phyloP scores from a whole-genome alignment of 2,329 filamentous ascomycete genomes.

The Sporothrix protearum region DNA sequence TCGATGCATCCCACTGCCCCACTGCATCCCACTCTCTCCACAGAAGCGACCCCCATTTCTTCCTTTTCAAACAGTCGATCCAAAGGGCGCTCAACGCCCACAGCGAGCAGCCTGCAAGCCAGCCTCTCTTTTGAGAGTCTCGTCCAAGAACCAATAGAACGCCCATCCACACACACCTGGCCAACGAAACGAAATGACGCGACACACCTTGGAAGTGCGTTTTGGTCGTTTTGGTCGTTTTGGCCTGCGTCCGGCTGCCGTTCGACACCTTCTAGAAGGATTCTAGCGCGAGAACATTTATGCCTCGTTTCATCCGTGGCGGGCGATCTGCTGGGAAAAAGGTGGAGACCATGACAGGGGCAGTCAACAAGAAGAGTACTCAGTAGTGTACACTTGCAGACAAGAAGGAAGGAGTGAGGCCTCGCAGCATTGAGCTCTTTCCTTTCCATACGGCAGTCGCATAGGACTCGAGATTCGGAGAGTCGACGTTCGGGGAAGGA shows the following conservation, averaged over 20 bases:
- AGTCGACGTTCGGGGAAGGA: not conserved
- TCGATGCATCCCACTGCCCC: not conserved
- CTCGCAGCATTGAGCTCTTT: not conserved
- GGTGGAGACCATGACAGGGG: constrained; percentile 12
- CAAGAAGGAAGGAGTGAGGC: not conserved
- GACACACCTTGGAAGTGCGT: not conserved
- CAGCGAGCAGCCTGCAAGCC: not conserved
- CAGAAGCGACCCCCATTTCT: constrained; percentile 1
- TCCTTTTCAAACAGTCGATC: not conserved
- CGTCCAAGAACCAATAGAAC: not conserved
- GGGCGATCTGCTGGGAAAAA: constrained; percentile 20
- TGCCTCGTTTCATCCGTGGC: constrained; percentile 22
- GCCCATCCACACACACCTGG: constrained; percentile 6
- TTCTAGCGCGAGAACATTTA: constrained; percentile 27
- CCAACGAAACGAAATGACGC: constrained; percentile 16
- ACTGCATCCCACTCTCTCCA: not conserved
- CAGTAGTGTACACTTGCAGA: too few relatives aligned
- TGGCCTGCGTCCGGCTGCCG: not conserved
- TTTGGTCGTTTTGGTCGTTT: not conserved
- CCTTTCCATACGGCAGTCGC: not conserved
- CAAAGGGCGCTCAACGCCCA: constrained; percentile 3
- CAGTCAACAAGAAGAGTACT: too few relatives aligned
- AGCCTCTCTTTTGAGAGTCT: not conserved
- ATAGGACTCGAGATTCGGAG: not conserved
- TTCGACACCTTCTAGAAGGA: constrained; percentile 27